These are phyloP conservation scores for Blastocystis sp. DNA, from an alignment of 352 stramenopile genomes.

Conservation along the genomic window DNA sequence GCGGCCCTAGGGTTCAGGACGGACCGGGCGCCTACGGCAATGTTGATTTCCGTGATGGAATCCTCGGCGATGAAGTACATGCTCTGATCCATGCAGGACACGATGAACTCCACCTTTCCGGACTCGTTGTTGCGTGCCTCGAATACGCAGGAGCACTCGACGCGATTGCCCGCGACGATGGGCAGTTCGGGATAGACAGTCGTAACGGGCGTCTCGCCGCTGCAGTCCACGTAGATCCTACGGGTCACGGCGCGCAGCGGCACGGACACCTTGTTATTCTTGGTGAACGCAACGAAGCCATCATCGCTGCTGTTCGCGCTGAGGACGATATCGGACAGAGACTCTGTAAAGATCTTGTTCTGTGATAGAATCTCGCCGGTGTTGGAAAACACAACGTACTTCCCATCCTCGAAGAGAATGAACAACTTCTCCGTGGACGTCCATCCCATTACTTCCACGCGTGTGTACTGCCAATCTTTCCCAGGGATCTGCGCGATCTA, in stretches of 20 bases:
- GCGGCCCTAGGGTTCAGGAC: not conserved
- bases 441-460: conserved; percentile 42
- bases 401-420: conserved; percentile 62
- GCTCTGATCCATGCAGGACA: conserved; percentile 63
- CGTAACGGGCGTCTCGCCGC: not conserved
- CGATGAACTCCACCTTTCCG: conserved; percentile 11
- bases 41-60: conserved; percentile 24
- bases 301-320: conserved; percentile 35
- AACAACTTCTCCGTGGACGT: conserved; percentile 62
- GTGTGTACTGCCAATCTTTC: conserved; percentile 67
- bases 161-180: conserved; percentile 54
- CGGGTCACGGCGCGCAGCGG: not conserved
- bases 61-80: conserved; percentile 35
- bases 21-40: not conserved
- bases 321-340: conserved; percentile 40
- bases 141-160: conserved; percentile 66
- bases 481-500: conserved; percentile 63
- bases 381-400: conserved; percentile 56
- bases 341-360: conserved; percentile 45
- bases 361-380: conserved; percentile 18
- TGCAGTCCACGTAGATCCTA: conserved; percentile 59
- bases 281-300: conserved; percentile 57
- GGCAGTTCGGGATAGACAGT: conserved; percentile 47
- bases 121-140: conserved; percentile 53
- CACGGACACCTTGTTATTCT: conserved; percentile 57